Conservation (phyloP, 768 basidiomycete species). For the Pulveroboletus ravenelii region DNA sequence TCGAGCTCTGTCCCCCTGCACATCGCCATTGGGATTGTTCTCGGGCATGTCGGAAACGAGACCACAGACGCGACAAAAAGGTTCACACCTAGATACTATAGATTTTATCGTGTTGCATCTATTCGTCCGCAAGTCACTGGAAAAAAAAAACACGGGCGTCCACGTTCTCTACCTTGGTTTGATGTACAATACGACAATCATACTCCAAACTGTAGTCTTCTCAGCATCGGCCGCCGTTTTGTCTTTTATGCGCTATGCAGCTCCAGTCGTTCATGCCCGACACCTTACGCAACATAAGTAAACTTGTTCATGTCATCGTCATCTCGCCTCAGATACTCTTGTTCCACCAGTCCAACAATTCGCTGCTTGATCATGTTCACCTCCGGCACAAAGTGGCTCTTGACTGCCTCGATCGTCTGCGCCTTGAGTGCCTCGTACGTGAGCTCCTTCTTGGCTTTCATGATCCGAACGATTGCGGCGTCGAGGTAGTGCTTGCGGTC, state of each 20-base stretch:
- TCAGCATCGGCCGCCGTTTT: not conserved
- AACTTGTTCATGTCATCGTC: constrained; percentile 67
- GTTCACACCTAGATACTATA: not conserved
- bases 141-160: not conserved
- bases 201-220: not conserved
- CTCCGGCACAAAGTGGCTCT: constrained; percentile 81
- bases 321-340: constrained; percentile 80
- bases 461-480: constrained; percentile 93
- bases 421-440: constrained; percentile 73
- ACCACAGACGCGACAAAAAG: not conserved
- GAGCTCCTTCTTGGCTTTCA: constrained; percentile 90
- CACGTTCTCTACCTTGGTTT: not conserved
- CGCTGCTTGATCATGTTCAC: constrained; percentile 82
- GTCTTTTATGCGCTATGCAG: not conserved
- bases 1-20: not conserved
- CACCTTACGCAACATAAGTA: constrained; percentile 66
- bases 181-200: not conserved
- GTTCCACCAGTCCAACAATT: constrained; percentile 77
- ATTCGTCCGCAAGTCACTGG: not conserved
- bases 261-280: no score
- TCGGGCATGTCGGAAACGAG: not conserved
- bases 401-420: constrained; percentile 82
- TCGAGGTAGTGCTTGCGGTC: constrained; percentile 85
- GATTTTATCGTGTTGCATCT: not conserved
- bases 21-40: no score